Evolutionary conservation across 129 eudicot genomes (phyloP).

Genomic region (Lonicera japonica): DNA sequence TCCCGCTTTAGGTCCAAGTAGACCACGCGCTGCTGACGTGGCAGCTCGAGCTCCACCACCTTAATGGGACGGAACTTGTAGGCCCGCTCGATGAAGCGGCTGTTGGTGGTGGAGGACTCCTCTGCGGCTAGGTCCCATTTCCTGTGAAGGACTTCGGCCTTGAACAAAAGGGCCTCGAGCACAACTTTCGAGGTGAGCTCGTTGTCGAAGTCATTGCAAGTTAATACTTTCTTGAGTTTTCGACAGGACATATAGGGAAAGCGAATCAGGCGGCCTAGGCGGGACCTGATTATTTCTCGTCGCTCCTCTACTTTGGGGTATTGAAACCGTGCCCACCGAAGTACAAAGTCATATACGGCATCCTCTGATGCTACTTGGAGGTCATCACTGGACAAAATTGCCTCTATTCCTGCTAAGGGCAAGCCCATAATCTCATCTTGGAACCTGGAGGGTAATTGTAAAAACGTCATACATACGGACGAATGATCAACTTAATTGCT

Average conservation of each 20-base stretch:
- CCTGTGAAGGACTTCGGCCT: constrained; percentile 73
- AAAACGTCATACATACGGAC: not conserved
- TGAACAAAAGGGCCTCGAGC: constrained; percentile 73
- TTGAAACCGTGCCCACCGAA: constrained; percentile 61
- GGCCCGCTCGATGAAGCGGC: constrained; percentile 53
- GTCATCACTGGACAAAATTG: constrained; percentile 58
- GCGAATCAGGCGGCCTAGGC: constrained; percentile 61
- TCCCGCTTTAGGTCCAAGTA: constrained; percentile 69
- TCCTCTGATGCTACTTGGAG: constrained; percentile 93
- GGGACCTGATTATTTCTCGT: constrained; percentile 56
- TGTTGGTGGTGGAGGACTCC: constrained; percentile 40
- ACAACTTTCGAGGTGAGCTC: constrained; percentile 64
- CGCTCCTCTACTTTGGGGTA: constrained; percentile 69
- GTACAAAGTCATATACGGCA: constrained; percentile 65
- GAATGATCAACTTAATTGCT: too few species aligned
- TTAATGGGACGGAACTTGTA: constrained; percentile 83
- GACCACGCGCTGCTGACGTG: constrained; percentile 77
- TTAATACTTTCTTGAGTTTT: constrained; percentile 65
- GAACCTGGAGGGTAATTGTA: constrained; percentile 33
- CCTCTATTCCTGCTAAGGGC: constrained; percentile 79
- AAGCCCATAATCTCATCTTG: constrained; percentile 63
- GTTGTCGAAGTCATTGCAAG: constrained; percentile 69
- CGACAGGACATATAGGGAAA: constrained; percentile 82
- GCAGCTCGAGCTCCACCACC: constrained; percentile 70
- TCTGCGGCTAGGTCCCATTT: constrained; percentile 57